Evolutionary conservation across 768 basidiomycete species (phyloP).

Genomic region (Termitomyces eurrhizus): DNA sequence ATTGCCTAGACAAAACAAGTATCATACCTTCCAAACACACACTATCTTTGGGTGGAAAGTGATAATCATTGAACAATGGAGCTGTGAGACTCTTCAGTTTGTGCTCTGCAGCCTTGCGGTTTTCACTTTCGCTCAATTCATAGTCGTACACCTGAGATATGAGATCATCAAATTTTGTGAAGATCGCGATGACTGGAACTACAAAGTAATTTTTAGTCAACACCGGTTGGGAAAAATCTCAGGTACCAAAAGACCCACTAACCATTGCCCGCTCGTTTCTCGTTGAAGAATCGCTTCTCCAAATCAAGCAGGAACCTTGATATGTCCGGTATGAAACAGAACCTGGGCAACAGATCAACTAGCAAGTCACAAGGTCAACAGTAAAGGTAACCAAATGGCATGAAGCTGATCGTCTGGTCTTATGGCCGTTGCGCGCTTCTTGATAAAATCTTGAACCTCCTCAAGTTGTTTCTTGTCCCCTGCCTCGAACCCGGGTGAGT

Average conservation of each 20-base stretch:
- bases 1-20: not conserved
- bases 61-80: not conserved
- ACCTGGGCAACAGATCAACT: not conserved
- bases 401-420: not conserved
- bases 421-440: not conserved
- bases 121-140: not conserved
- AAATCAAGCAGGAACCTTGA: not conserved
- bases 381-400: not conserved
- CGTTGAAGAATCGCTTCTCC: not conserved
- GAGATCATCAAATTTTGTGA: not conserved
- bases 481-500: not conserved
- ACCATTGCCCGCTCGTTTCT: not conserved
- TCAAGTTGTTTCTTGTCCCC: not conserved
- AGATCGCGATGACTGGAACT: not conserved
- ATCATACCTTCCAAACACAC: not conserved
- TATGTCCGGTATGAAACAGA: not conserved
- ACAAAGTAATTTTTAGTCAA: not conserved
- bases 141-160: not conserved
- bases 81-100: not conserved
- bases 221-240: not conserved
- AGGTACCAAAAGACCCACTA: not conserved
- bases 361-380: not conserved
- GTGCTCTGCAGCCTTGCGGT: not conserved
- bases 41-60: not conserved
- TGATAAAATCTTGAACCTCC: not conserved